A percentile compares a stretch with the other conserved stretches of the same genome.
phyloP scores from a whole-genome alignment of 2,329 filamentous ascomycete genomes.

The Penicillium sp. region DNA sequence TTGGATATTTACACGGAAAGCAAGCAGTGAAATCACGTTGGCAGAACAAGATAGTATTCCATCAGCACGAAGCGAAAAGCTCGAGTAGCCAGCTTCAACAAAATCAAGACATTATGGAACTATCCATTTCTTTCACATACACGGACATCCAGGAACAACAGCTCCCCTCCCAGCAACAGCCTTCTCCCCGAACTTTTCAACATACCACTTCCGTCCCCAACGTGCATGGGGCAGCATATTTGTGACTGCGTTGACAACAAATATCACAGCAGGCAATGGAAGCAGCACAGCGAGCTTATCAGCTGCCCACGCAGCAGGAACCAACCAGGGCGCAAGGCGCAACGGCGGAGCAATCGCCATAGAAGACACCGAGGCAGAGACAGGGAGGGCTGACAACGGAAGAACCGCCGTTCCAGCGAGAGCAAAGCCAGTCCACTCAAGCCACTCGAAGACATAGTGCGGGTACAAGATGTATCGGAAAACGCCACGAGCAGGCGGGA shows the following conservation, averaged over 20 bases:
- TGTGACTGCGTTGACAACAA: constrained; percentile 82
- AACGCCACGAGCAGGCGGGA: constrained; percentile 75
- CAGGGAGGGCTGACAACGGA: constrained; percentile 18
- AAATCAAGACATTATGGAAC: background rate
- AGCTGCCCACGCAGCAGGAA: constrained; percentile 31
- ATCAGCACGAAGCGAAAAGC: no score
- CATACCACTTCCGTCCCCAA: constrained; percentile 81
- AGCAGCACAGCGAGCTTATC: constrained; percentile 45
- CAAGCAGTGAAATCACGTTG: no score
- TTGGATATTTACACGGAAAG: no score
- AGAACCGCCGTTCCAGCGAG: constrained; percentile 51
- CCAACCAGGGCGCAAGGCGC: constrained; percentile 38
- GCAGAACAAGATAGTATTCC: no score
- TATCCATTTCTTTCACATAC: constrained; percentile 28
- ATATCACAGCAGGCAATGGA: constrained; percentile 72
- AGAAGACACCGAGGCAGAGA: background rate
- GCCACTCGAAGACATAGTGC: constrained; percentile 95
- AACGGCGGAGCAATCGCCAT: constrained; percentile 24
- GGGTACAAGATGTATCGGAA: constrained; percentile 84
- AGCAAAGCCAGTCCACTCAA: constrained; percentile 92
- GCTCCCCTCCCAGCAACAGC: constrained; percentile 74
- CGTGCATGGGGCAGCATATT: constrained; percentile 87
- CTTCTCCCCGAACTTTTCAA: constrained; percentile 80
- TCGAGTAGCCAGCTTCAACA: background rate
- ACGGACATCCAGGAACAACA: constrained; percentile 59